These are phyloP conservation scores for Trametes cubensis DNA, from an alignment of 768 basidiomycete genomes.

Conservation along the genomic window DNA sequence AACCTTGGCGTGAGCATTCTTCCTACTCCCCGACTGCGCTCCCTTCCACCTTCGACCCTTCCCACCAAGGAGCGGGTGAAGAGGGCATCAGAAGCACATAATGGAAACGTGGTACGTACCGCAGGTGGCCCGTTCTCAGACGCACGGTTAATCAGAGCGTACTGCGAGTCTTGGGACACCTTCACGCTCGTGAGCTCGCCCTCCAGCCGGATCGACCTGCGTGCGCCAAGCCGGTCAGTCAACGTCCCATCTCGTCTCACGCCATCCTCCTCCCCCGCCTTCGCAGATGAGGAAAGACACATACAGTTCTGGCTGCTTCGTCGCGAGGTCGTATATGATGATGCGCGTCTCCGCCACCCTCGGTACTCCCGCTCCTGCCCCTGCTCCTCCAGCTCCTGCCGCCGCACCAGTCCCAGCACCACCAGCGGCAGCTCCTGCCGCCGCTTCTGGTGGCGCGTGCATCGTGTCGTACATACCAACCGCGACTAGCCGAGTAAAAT, in stretches of 20 bases:
- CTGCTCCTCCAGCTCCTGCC: slow-evolving; percentile 23
- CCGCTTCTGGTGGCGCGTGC: slow-evolving; percentile 2
- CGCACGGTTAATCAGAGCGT: slow-evolving; percentile 83
- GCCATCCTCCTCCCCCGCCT: slow-evolving; percentile 6
- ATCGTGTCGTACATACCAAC: slow-evolving; percentile 64
- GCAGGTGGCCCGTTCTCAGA: slow-evolving; percentile 67
- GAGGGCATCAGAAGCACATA: background rate
- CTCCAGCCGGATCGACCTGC: slow-evolving; percentile 66
- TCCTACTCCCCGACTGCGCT: background rate
- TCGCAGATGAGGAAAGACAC: slow-evolving; percentile 35
- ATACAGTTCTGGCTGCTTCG: slow-evolving; percentile 69
- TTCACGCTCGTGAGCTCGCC: slow-evolving; percentile 89
- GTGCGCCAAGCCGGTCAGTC: slow-evolving; percentile 10
- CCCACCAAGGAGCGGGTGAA: background rate
- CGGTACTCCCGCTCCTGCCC: slow-evolving; percentile 32
- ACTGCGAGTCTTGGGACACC: slow-evolving; percentile 83
- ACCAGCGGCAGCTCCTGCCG: slow-evolving; percentile 15
- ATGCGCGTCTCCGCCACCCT: slow-evolving; percentile 54
- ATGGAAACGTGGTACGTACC: slow-evolving; percentile 21
- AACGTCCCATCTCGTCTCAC: slow-evolving; percentile 5
- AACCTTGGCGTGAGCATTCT: slow-evolving; percentile 16
- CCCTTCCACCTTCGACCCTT: slow-evolving; percentile 8
- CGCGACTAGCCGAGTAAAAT: slow-evolving; percentile 81
- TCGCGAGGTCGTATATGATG: slow-evolving; percentile 75
- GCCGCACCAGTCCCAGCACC: slow-evolving; percentile 30